Percentiles rank a stretch among this genome's conserved stretches.
Conservation (phyloP, 2,329 filamentous ascomycete species). For the Niveomyces coronatus region DNA sequence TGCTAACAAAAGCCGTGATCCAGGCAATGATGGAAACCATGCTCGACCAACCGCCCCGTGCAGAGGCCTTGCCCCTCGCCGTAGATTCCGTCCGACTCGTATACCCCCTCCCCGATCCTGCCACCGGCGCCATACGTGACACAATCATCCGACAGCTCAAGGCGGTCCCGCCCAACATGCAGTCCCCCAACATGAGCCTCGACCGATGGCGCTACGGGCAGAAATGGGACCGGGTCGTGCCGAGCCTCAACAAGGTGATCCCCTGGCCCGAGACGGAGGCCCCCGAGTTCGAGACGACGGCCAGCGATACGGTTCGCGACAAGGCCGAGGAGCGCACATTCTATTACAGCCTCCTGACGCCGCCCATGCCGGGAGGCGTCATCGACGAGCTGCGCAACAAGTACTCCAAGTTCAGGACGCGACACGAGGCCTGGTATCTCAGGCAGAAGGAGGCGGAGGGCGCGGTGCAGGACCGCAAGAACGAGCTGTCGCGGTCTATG, state of each 20-base stretch:
- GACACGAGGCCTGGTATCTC: conserved; percentile 68
- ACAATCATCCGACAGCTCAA: conserved; percentile 66
- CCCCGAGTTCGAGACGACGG: conserved; percentile 41
- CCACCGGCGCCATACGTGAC: conserved; percentile 57
- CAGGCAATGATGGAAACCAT: conserved; percentile 34
- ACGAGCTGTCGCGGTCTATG: conserved; percentile 28
- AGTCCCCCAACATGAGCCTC: conserved; percentile 30
- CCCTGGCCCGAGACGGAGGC: conserved; percentile 59
- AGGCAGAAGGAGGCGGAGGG: conserved; percentile 52
- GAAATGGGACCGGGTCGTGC: conserved; percentile 48
- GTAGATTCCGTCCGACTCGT: conserved; percentile 73
- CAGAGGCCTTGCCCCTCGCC: conserved; percentile 41
- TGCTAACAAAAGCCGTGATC: conserved; percentile 29
- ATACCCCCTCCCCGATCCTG: conserved; percentile 57
- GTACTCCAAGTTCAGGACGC: conserved; percentile 70
- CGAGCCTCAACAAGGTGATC: conserved; percentile 61
- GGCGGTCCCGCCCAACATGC: conserved; percentile 38
- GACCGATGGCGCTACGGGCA: conserved; percentile 31
- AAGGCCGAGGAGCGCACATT: conserved; percentile 67
- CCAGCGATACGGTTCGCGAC: conserved; percentile 63
- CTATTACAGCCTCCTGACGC: conserved; percentile 62
- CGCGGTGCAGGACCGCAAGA: conserved; percentile 26
- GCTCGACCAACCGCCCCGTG: conserved; percentile 20
- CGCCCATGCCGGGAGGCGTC: conserved; percentile 69
- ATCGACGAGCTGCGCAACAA: conserved; percentile 79